These are phyloP conservation scores for Clitoria ternatea DNA, from an alignment of 306 rosid species.

Conservation along the genomic window DNA sequence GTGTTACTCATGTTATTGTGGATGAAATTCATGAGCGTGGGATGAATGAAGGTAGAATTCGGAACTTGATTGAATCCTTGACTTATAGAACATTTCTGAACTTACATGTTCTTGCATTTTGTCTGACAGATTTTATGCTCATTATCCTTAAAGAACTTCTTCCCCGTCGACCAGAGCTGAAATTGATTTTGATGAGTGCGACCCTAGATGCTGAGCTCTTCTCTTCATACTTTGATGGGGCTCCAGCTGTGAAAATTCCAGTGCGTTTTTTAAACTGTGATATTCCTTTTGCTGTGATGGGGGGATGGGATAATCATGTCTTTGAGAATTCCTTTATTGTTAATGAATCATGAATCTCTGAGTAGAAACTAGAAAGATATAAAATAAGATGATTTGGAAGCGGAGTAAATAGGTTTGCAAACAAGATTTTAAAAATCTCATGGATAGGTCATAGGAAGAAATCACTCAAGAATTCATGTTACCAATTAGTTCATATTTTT, in stretches of 20 bases:
- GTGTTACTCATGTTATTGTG: slow-evolving; percentile 88
- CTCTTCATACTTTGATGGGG: slow-evolving; percentile 71
- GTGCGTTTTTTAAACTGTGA: slow-evolving; percentile 40
- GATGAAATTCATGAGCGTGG: slow-evolving; percentile 99
- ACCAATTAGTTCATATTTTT: slow-evolving; percentile 16
- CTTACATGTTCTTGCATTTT: slow-evolving; percentile 34
- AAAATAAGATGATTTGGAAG: neutral
- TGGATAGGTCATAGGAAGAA: neutral
- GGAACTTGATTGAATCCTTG: slow-evolving; percentile 23
- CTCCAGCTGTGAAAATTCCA: slow-evolving; percentile 59
- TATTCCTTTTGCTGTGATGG: slow-evolving; percentile 14
- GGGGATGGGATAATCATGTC: slow-evolving; percentile 4
- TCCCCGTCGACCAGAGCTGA: slow-evolving; percentile 76
- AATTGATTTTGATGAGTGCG: slow-evolving; percentile 95
- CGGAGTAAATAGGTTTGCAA: neutral
- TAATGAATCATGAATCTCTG: neutral
- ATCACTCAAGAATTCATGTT: neutral
- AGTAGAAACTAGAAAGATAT: slow-evolving; percentile 4
- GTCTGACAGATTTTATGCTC: slow-evolving; percentile 87
- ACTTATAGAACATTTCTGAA: slow-evolving; percentile 27
- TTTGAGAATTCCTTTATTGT: neutral
- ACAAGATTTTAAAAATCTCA: neutral
- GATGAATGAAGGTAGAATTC: slow-evolving; percentile 85
- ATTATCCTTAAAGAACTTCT: slow-evolving; percentile 94
- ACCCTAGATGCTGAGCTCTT: slow-evolving; percentile 91